Evolutionary conservation across 208 protist genomes (phyloP).

Genomic region (Phytomonas francai): DNA sequence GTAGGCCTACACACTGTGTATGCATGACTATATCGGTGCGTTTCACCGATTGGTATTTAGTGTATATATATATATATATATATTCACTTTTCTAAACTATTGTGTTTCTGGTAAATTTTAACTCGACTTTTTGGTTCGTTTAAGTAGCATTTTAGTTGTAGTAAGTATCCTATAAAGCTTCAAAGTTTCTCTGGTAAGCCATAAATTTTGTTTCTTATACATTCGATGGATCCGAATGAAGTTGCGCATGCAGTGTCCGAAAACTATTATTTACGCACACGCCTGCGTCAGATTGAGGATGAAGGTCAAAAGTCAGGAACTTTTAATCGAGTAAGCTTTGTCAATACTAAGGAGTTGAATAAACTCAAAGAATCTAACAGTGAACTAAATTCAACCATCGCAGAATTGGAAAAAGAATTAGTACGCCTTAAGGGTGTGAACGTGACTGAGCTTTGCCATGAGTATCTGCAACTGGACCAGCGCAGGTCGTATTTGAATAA

Average conservation of each 20-base stretch:
- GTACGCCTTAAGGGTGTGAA: conserved; percentile 42
- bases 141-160: conserved; percentile 1
- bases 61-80: conserved; percentile 14
- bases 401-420: conserved; percentile 45
- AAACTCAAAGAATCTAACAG: conserved; percentile 40
- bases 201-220: background rate
- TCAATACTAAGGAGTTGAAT: conserved; percentile 30
- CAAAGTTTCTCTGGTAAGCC: background rate
- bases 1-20: background rate
- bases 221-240: conserved; percentile 3
- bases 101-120: conserved; percentile 1
- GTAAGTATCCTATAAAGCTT: background rate
- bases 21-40: background rate
- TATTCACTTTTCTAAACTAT: conserved; percentile 8
- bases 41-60: background rate
- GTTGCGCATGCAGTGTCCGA: conserved; percentile 40
- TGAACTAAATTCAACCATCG: conserved; percentile 43
- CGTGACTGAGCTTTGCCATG: conserved; percentile 58
- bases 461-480: conserved; percentile 52
- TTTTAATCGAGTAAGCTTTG: conserved; percentile 3
- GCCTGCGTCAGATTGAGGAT: conserved; percentile 38
- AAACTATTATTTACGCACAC: conserved; percentile 40
- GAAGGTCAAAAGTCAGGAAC: conserved; percentile 17
- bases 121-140: conserved; percentile 7
- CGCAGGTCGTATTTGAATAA: conserved; percentile 57